Evolutionary conservation across 176 grass and related monocot genomes (phyloP).

Genomic region (Carex parvula): DNA sequence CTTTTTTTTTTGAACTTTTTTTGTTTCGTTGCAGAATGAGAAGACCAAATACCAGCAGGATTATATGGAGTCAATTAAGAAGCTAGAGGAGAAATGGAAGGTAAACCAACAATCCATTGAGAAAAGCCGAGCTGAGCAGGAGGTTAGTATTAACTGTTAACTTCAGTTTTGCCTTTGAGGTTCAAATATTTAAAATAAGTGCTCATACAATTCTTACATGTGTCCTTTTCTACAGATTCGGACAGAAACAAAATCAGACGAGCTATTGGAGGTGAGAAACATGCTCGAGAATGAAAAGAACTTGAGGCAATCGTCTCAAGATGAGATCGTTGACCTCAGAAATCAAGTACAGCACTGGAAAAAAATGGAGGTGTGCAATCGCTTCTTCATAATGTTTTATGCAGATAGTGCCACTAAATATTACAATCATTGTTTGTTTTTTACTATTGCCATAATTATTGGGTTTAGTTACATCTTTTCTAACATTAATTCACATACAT

Average conservation of each 20-base stretch:
- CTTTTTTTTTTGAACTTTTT: too few relatives aligned
- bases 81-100: slow-evolving; percentile 96
- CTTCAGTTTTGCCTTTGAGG: neutral
- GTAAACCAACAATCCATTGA: slow-evolving; percentile 62
- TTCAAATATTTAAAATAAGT: neutral
- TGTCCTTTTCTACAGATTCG: slow-evolving; percentile 39
- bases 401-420: neutral
- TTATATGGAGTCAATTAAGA: slow-evolving; percentile 91
- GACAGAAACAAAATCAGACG: slow-evolving; percentile 43
- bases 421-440: neutral
- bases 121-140: slow-evolving; percentile 33
- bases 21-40: slow-evolving; percentile 54
- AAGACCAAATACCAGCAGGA: slow-evolving; percentile 83
- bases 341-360: slow-evolving; percentile 96
- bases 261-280: slow-evolving; percentile 43
- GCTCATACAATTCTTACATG: neutral
- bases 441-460: slow-evolving; percentile 15
- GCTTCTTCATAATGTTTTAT: neutral
- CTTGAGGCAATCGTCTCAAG: slow-evolving; percentile 58
- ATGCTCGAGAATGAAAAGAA: slow-evolving; percentile 82
- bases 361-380: slow-evolving; percentile 68
- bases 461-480: slow-evolving; percentile 16
- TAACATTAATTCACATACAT: slow-evolving; percentile 14
- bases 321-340: slow-evolving; percentile 68
- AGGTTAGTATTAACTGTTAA: slow-evolving; percentile 4